These are phyloP conservation scores for Brettanomyces custersianus DNA, from an alignment of 805 yeast species.

Conservation along the genomic window DNA sequence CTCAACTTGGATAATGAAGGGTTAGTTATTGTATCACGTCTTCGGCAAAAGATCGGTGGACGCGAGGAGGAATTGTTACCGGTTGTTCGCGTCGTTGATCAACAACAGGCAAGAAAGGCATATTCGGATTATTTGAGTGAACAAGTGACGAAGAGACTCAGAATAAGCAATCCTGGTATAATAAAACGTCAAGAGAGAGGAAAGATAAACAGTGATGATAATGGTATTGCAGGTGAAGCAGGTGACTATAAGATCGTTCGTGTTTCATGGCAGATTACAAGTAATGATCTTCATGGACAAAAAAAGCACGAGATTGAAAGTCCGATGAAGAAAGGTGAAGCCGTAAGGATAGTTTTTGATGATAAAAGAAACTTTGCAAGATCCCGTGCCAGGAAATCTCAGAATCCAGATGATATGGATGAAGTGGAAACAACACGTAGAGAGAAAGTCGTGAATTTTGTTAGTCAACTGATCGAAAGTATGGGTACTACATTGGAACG, in stretches of 20 bases:
- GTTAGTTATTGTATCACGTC: slow-evolving; percentile 13
- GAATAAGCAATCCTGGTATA: slow-evolving; percentile 9
- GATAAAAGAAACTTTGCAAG: slow-evolving; percentile 23
- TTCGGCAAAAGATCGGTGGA: slow-evolving; percentile 3
- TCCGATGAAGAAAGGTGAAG: slow-evolving; percentile 35
- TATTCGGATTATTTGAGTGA: slow-evolving; percentile 20
- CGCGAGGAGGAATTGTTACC: slow-evolving; percentile 8
- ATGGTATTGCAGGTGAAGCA: slow-evolving; percentile 3
- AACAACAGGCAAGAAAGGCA: slow-evolving; percentile 17
- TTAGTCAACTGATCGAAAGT: slow-evolving; percentile 19
- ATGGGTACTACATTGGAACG: slow-evolving; percentile 16
- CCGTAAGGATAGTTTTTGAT: slow-evolving; percentile 33
- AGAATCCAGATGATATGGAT: slow-evolving; percentile 9
- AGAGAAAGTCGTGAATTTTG: slow-evolving; percentile 20
- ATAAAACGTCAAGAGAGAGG: slow-evolving; percentile 8
- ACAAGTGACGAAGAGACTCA: slow-evolving; percentile 11
- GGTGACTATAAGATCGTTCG: slow-evolving; percentile 31
- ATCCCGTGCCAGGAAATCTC: slow-evolving; percentile 7
- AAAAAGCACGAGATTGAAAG: slow-evolving; percentile 40
- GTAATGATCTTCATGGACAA: slow-evolving; percentile 42
- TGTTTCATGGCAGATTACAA: slow-evolving; percentile 49
- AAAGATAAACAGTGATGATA: slow-evolving; percentile 1
- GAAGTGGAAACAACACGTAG: slow-evolving; percentile 28
- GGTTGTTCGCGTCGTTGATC: slow-evolving; percentile 19
- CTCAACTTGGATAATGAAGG: slow-evolving; percentile 21